Conservation (phyloP, 2,329 filamentous ascomycete species). For the Cladosporium sp. region DNA sequence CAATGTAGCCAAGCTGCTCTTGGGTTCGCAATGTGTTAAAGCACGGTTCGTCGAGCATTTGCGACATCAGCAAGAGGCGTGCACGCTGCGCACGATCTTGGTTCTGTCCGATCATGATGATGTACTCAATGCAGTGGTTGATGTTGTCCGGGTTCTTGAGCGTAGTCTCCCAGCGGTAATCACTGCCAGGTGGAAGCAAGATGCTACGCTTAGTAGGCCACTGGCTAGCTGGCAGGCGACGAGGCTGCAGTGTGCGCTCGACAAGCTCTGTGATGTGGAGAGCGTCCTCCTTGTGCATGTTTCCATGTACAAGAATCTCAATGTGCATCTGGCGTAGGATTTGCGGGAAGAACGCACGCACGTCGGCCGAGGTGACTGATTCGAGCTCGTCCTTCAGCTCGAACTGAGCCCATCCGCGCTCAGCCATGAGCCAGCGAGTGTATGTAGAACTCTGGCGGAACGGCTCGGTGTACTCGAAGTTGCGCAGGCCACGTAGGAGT, state of each 20-base stretch:
- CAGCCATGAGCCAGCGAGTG: constrained; percentile 75
- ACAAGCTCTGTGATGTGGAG: constrained; percentile 81
- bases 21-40: constrained; percentile 96
- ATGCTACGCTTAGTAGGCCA: constrained; percentile 79
- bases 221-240: constrained; percentile 71
- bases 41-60: constrained; percentile 88
- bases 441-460: constrained; percentile 87
- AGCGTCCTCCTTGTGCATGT: constrained; percentile 91
- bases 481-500: constrained; percentile 73
- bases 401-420: constrained; percentile 76
- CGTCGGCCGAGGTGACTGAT: constrained; percentile 70
- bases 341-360: constrained; percentile 76
- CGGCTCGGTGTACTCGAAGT: constrained; percentile 84
- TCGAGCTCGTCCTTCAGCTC: constrained; percentile 77
- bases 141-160: constrained; percentile 87
- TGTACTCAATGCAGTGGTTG: constrained; percentile 56
- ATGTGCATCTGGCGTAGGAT: constrained; percentile 82
- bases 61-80: constrained; percentile 77
- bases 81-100: constrained; percentile 70
- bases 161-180: constrained; percentile 78
- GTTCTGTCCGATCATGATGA: constrained; percentile 46
- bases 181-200: constrained; percentile 74
- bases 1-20: constrained; percentile 95
- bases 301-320: constrained; percentile 86
- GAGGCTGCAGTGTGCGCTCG: constrained; percentile 74